phyloP scores from a whole-genome alignment of 345 rosid species.

The Raphanus raphanistrum region DNA sequence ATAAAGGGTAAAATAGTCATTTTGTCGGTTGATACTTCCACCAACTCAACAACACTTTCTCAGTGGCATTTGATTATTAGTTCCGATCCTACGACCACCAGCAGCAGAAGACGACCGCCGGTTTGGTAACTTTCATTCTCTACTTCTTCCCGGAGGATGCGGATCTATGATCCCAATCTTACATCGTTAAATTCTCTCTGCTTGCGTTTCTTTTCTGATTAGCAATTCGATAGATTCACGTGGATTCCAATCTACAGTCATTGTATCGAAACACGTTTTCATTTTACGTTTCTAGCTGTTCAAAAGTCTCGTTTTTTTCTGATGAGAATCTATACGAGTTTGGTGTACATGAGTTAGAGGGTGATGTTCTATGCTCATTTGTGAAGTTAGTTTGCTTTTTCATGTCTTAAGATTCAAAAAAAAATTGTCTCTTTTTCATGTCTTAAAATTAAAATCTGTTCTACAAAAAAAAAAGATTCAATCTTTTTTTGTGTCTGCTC shows the following conservation, averaged over 20 bases:
- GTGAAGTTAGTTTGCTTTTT: not conserved
- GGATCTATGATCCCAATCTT: slow-evolving; percentile 21
- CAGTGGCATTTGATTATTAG: not conserved
- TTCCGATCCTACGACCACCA: slow-evolving; percentile 16
- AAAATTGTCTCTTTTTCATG: not conserved
- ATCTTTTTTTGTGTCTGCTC: not conserved
- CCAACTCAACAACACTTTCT: slow-evolving; percentile 27
- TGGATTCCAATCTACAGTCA: not conserved
- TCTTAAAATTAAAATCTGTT: too few relatives aligned
- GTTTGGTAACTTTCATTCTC: not conserved
- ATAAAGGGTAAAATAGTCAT: slow-evolving; percentile 13
- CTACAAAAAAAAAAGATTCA: too few relatives aligned
- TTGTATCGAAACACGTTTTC: not conserved
- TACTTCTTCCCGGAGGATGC: not conserved
- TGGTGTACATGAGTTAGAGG: not conserved
- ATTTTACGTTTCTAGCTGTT: not conserved
- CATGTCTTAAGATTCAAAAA: not conserved
- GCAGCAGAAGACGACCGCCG: slow-evolving; percentile 30
- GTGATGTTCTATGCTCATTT: not conserved
- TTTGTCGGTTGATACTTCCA: not conserved
- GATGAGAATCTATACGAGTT: not conserved
- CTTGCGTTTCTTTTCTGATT: not conserved
- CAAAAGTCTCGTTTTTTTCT: not conserved
- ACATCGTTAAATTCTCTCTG: not conserved
- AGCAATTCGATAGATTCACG: slow-evolving; percentile 19